Percentiles rank a stretch among this genome's conserved stretches.
Conservation (phyloP, 148 eudicot species). For the Rhododendron henanense region DNA sequence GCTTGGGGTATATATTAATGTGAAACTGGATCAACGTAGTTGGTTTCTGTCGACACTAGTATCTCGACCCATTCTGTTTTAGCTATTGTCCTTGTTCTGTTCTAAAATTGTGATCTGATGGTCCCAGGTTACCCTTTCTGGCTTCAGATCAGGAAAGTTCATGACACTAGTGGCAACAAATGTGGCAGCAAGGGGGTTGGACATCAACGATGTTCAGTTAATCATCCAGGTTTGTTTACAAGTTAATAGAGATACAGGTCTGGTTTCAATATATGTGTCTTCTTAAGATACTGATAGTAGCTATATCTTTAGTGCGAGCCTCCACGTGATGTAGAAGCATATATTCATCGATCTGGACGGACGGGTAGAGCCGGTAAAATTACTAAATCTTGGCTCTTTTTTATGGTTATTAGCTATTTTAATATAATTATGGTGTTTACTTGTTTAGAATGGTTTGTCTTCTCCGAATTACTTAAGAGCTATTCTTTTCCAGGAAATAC, state of each 20-base stretch:
- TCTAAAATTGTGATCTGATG: background rate
- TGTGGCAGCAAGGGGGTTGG: conserved; percentile 93
- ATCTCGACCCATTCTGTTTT: background rate
- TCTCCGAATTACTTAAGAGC: background rate
- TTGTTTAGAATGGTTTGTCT: background rate
- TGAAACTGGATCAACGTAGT: background rate
- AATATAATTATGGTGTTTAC: background rate
- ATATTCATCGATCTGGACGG: conserved; percentile 97
- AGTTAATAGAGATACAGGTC: background rate
- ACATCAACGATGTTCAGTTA: conserved; percentile 84
- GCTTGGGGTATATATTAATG: background rate
- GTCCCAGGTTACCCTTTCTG: conserved; percentile 69
- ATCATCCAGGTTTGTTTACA: conserved; percentile 69
- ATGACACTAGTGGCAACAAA: conserved; percentile 82
- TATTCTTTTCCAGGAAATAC: conserved; percentile 50
- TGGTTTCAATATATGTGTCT: background rate
- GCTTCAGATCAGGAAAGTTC: conserved; percentile 89
- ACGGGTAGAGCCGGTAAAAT: conserved; percentile 89
- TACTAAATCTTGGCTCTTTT: background rate
- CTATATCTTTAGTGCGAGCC: conserved; percentile 64
- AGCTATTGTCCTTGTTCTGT: background rate
- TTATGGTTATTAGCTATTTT: background rate
- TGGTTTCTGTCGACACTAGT: background rate
- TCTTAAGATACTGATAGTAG: background rate
- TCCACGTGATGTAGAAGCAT: conserved; percentile 95